phyloP scores from a whole-genome alignment of 768 basidiomycete species.

The Trametes villosa region DNA sequence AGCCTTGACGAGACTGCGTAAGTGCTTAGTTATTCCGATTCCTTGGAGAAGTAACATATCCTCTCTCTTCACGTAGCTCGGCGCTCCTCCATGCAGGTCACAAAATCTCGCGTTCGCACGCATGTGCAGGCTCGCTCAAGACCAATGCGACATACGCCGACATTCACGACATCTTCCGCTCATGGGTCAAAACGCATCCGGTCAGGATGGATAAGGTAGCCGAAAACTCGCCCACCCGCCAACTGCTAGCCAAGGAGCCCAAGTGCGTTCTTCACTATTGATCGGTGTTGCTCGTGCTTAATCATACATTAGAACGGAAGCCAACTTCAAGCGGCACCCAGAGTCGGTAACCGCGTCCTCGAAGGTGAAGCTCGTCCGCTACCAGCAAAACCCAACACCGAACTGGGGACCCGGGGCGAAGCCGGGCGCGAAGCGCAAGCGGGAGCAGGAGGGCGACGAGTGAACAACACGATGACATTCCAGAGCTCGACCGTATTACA shows the following conservation, averaged over 20 bases:
- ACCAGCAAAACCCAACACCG: constrained; percentile 88
- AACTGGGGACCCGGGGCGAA: constrained; percentile 91
- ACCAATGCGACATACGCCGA: constrained; percentile 75
- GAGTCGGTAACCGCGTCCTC: constrained; percentile 60
- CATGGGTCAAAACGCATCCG: constrained; percentile 82
- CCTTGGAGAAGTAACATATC: background rate
- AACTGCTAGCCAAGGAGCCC: constrained; percentile 69
- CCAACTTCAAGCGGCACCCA: constrained; percentile 82
- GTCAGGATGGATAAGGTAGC: constrained; percentile 85
- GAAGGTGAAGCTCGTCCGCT: constrained; percentile 80
- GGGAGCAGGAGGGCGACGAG: constrained; percentile 35
- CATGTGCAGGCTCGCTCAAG: constrained; percentile 87
- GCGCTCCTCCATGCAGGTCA: constrained; percentile 88
- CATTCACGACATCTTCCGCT: constrained; percentile 82
- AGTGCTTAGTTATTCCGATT: constrained; percentile 34
- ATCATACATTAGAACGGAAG: constrained; percentile 47
- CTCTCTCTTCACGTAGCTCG: constrained; percentile 60
- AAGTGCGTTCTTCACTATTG: constrained; percentile 49
- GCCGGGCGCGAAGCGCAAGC: constrained; percentile 52
- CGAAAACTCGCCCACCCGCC: constrained; percentile 68
- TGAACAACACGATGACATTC: constrained; percentile 9
- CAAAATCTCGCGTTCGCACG: constrained; percentile 89
- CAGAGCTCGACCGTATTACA: constrained; percentile 23
- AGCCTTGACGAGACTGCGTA: constrained; percentile 76
- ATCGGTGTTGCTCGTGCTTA: background rate